Base-by-base conservation (phyloP, 106 monocot species). In the Allium fistulosum region DNA sequence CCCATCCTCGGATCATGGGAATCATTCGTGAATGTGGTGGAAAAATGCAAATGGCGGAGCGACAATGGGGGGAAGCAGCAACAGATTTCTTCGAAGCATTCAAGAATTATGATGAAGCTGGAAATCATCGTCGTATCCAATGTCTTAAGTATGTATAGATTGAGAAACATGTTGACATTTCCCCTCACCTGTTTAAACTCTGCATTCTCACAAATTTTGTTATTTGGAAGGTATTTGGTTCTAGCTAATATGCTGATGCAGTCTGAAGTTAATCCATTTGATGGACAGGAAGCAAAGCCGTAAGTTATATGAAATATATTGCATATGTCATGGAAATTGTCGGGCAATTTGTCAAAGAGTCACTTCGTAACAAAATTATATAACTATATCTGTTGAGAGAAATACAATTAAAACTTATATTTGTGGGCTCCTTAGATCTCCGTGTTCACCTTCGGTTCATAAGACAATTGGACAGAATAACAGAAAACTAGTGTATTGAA, bases 221-320 rank as follows among this genome's bases (percentile, higher is more conserved):
- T 52, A 11, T 11, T 13, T 75, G 10, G 51, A 75, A 99, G 99
- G 71, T 99, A 99, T 61, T 76, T 99, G 75, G 99, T 99, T 87
- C 87, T 99, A 13, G 99, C 99, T 11, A 99, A 99, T 63, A 99
- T 99, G 99, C 74, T 99, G 16, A 99, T 99, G 99, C 81, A 90
- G 75, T 99, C 99, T 74, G 87, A 86, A 85, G 99, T 99, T 28
- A 99, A 99, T 76, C 99, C 99, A 16, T 99, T 99, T 72, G 99
- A 99, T 82, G 99, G 99, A 17, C 99, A 99, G 67, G 99, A 99
- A 69, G 99, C 99, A 55, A 99, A 93, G 60, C 99, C 99, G 99
- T 99, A 81, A 84, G 90, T 59, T 57, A 53, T 9, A 28, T 53
- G 52, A 26, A 49, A 37, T 56, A 45, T 46, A 55, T 15, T 68